A percentile compares a stretch with the other conserved stretches of the same genome.
Evolutionary conservation across 345 rosid genomes (phyloP).

Genomic region (Erysimum cheiranthoides): DNA sequence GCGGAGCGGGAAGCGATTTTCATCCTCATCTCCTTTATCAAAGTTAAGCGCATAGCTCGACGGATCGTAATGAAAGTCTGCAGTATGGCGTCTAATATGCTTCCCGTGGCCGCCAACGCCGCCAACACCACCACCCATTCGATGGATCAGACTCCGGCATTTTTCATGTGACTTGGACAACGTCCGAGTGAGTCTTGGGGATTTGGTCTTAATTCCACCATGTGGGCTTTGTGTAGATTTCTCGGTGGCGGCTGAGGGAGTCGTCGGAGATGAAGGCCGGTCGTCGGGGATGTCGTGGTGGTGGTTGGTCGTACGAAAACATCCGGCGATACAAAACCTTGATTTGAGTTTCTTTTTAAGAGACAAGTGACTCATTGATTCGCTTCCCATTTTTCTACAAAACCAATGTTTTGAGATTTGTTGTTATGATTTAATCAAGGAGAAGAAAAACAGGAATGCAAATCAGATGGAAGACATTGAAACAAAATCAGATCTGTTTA

Average conservation of each 20-base stretch:
- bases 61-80: conserved; percentile 45
- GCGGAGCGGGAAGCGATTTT: conserved; percentile 29
- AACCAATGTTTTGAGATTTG: conserved; percentile 7
- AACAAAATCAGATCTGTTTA: neutral
- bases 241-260: neutral
- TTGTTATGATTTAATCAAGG: neutral
- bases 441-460: neutral
- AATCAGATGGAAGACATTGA: neutral
- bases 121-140: conserved; percentile 35
- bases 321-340: conserved; percentile 35
- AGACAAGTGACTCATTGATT: conserved; percentile 38
- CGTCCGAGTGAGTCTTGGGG: conserved; percentile 40
- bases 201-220: conserved; percentile 21
- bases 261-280: conserved; percentile 26
- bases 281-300: conserved; percentile 23
- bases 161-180: conserved; percentile 46
- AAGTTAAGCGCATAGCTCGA: conserved; percentile 49
- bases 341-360: conserved; percentile 42
- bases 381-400: conserved; percentile 29
- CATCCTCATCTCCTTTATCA: conserved; percentile 41
- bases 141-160: conserved; percentile 29
- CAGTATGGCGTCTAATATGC: conserved; percentile 40
- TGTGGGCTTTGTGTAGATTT: conserved; percentile 20
- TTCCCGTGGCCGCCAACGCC: conserved; percentile 16
- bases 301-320: conserved; percentile 38